Evolutionary conservation across 2,329 filamentous ascomycete genomes (phyloP).

Genomic region (Sporothrix pseudoabietina): DNA sequence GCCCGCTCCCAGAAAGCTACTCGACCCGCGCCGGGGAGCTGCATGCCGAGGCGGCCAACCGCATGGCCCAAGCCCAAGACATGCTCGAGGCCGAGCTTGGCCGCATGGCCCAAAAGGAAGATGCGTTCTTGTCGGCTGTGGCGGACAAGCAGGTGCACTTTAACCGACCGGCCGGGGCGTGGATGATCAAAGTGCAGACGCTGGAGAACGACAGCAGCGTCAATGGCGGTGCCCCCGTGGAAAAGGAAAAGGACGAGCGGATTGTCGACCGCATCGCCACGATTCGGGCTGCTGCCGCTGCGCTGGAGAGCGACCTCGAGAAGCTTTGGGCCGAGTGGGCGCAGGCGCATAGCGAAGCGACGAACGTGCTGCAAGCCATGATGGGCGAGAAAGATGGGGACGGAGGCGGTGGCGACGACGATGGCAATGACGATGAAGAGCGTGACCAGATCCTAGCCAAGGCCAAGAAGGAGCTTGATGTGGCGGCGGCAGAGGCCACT

Average conservation of each 20-base stretch:
- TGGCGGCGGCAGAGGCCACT: constrained; percentile 28
- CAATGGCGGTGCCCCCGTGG: neutral
- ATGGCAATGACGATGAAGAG: neutral
- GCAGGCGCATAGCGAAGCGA: constrained; percentile 47
- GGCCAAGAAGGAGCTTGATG: constrained; percentile 30
- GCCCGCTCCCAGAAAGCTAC: constrained; percentile 31
- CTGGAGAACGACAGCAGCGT: neutral
- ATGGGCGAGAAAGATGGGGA: neutral
- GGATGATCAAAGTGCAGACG: constrained; percentile 32
- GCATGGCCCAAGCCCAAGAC: constrained; percentile 22
- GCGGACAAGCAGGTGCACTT: constrained; percentile 23
- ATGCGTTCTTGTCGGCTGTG: constrained; percentile 17
- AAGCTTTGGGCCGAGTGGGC: constrained; percentile 41
- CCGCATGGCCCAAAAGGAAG: constrained; percentile 24
- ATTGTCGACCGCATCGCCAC: constrained; percentile 30
- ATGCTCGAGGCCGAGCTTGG: constrained; percentile 29
- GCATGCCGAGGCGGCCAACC: constrained; percentile 29
- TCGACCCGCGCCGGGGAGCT: constrained; percentile 31
- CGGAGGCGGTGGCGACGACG: neutral
- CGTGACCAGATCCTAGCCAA: constrained; percentile 27
- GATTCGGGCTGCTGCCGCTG: constrained; percentile 23
- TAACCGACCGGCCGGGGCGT: constrained; percentile 27
- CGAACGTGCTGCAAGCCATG: constrained; percentile 38
- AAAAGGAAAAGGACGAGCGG: constrained; percentile 30
- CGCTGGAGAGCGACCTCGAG: constrained; percentile 33